Conservation (phyloP, 169 alveolate genomes). For the Cryptosporidium viatorum region DNA sequence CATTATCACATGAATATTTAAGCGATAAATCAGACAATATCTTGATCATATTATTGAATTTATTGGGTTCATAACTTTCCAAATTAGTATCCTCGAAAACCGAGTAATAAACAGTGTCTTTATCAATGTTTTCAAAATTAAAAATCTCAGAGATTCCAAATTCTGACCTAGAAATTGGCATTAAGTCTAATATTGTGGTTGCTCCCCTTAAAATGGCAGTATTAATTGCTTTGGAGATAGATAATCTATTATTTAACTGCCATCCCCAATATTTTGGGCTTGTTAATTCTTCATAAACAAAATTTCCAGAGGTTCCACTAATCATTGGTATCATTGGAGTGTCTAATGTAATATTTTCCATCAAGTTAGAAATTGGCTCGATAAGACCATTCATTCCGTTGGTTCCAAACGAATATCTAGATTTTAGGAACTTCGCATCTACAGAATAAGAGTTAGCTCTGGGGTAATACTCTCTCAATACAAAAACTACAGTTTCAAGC, state of each 20-base stretch:
- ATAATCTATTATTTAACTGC: conserved; percentile 33
- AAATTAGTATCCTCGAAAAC: conserved; percentile 10
- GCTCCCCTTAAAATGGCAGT: conserved; percentile 24
- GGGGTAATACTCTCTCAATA: conserved; percentile 44
- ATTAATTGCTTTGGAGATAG: conserved; percentile 10
- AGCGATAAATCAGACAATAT: not conserved
- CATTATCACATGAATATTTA: not conserved
- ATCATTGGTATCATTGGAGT: conserved; percentile 78
- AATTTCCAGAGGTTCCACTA: conserved; percentile 79
- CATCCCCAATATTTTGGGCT: conserved; percentile 67
- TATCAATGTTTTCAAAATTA: not conserved
- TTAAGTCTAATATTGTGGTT: conserved; percentile 1
- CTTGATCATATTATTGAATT: not conserved
- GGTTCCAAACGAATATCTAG: conserved; percentile 31
- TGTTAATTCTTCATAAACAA: conserved; percentile 39
- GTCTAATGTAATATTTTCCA: conserved; percentile 73
- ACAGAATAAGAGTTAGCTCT: not conserved
- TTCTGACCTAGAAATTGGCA: conserved; percentile 31
- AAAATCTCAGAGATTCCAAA: not conserved
- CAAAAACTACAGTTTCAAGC: conserved; percentile 78
- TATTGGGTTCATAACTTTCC: conserved; percentile 5
- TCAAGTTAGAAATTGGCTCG: conserved; percentile 77
- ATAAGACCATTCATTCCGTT: conserved; percentile 27
- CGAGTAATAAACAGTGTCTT: conserved; percentile 4
- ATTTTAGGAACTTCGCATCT: conserved; percentile 20